phyloP scores from a whole-genome alignment of 1,139 yeast species.

The Diutina pseudorugosa region DNA sequence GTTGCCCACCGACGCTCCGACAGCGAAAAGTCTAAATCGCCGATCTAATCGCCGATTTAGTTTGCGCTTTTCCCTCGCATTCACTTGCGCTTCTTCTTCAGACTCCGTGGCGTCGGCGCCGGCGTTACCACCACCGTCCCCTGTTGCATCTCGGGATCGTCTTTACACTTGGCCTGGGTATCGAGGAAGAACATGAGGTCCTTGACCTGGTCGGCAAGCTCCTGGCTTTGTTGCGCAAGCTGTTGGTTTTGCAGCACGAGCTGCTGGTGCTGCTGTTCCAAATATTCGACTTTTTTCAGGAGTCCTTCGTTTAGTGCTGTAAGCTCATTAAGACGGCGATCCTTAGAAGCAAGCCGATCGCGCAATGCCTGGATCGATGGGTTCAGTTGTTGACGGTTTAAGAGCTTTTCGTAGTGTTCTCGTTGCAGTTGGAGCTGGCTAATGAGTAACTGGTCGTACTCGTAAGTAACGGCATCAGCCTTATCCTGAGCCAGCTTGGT shows the following conservation, averaged over 20 bases:
- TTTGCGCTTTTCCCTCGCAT: slow-evolving; percentile 10
- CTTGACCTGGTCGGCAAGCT: slow-evolving; percentile 55
- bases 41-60: neutral
- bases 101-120: neutral
- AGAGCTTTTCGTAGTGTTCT: slow-evolving; percentile 61
- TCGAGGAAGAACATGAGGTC: slow-evolving; percentile 79
- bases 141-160: slow-evolving; percentile 58
- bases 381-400: slow-evolving; percentile 19
- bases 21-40: neutral
- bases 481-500: slow-evolving; percentile 1
- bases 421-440: slow-evolving; percentile 85
- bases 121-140: slow-evolving; percentile 46
- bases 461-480: slow-evolving; percentile 21
- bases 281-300: slow-evolving; percentile 40
- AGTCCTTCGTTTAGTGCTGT: slow-evolving; percentile 42
- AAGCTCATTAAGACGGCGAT: slow-evolving; percentile 18
- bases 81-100: slow-evolving; percentile 9
- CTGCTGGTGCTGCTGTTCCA: slow-evolving; percentile 25
- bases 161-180: slow-evolving; percentile 56
- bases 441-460: slow-evolving; percentile 66
- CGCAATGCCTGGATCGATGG: slow-evolving; percentile 21
- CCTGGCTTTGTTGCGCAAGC: slow-evolving; percentile 30
- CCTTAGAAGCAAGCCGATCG: slow-evolving; percentile 19
- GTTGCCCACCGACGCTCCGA: neutral
- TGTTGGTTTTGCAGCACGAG: slow-evolving; percentile 8